Base-by-base conservation (phyloP, 495 filamentous ascomycete species). In the Recurvomyces mirabilis region DNA sequence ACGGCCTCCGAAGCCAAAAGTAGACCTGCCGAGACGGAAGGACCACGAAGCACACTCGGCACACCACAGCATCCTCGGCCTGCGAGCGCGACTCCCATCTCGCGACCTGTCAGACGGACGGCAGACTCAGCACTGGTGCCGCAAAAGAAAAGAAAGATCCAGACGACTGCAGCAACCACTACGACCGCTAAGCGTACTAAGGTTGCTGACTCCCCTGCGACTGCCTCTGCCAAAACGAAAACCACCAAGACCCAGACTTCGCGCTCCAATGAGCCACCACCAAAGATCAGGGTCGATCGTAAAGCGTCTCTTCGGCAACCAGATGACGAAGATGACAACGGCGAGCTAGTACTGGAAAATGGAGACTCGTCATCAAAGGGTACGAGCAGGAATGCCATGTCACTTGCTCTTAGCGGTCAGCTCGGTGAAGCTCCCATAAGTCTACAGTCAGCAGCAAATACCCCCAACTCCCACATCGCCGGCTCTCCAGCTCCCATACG, bases 91-190 rank as follows among this genome's bases (percentile, higher is more conserved):
- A 47, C 43, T 15, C 18, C 47, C 0, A 5, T 34, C 9, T 18
- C 47, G 6, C 15, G 41, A 29, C 47, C 47, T 4, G 12, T 23
- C 5, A 51, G 41, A 29, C 32, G 21, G 14, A 5, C 41, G 3
- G 33, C 11, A 2, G 19, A 11, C 15, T 17, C 32, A 3, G 10
- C 32, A 1, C 15, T 49, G 5, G 2, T 35, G 12, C 28, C 10
- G 31, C 42, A 43, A 32, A 52, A 52, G 49, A 52, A 52, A 19
- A 42, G 49, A 35, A 52, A 47, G 18, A 13, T 34, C n/a, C 24
- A 32, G n/a, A 6, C 22, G 10, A 17, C 37, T 9, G 22, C 18
- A 5, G 37, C 28, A 9, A 14, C 17, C 5, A n/a, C n/a, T 3
- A 9, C 24, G 9, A 23, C 35, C 32, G 15, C 34, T 10, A 47